Evolutionary conservation across 2,329 filamentous ascomycete species (phyloP).

Genomic region (Pseudogymnoascus sp.): DNA sequence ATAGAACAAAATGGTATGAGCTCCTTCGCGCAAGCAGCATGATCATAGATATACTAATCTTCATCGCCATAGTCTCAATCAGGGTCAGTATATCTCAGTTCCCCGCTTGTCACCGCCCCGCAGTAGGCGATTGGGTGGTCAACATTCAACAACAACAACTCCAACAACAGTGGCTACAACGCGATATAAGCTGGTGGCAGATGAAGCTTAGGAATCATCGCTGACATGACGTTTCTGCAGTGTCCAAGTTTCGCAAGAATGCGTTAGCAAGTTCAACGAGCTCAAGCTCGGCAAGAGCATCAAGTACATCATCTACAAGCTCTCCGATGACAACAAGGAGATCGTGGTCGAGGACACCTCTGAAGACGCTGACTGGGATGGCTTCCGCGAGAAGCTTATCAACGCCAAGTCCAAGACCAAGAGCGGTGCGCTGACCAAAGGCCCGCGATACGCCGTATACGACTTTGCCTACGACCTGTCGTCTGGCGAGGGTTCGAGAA

Average conservation of each 20-base stretch:
- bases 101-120: slow-evolving; percentile 17
- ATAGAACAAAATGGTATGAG: slow-evolving; percentile 2
- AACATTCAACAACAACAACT: slow-evolving; percentile 5
- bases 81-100: slow-evolving; percentile 44
- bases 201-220: neutral
- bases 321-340: slow-evolving; percentile 73
- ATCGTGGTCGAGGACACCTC: slow-evolving; percentile 73
- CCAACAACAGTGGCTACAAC: neutral
- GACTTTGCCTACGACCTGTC: slow-evolving; percentile 71
- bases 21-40: neutral
- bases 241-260: slow-evolving; percentile 64
- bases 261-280: slow-evolving; percentile 64
- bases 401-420: slow-evolving; percentile 64
- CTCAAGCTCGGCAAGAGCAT: slow-evolving; percentile 73
- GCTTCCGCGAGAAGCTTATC: slow-evolving; percentile 68
- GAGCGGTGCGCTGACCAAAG: slow-evolving; percentile 52
- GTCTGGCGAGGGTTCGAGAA: slow-evolving; percentile 65
- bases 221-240: slow-evolving; percentile 33
- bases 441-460: slow-evolving; percentile 76
- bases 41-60: neutral
- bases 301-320: slow-evolving; percentile 85
- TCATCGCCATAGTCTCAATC: slow-evolving; percentile 50
- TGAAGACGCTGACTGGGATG: slow-evolving; percentile 56
- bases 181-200: neutral
- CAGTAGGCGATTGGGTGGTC: neutral